phyloP scores from a whole-genome alignment of 2,329 filamentous ascomycete species.

The Eurotiales sp. region DNA sequence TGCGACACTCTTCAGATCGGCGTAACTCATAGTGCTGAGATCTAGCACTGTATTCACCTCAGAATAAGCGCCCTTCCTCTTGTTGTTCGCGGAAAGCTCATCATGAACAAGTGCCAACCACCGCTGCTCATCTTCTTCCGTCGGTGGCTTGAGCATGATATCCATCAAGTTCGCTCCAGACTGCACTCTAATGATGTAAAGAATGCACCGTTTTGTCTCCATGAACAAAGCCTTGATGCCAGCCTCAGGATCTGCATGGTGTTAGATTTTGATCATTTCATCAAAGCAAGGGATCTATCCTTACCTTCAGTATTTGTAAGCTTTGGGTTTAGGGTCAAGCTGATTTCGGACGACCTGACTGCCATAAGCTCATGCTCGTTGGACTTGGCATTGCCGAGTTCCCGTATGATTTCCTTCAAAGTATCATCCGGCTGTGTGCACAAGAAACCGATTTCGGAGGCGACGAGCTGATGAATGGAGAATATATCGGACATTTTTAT shows the following conservation, averaged over 20 bases:
- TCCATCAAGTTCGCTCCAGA: conserved; percentile 89
- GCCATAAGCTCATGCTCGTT: conserved; percentile 92
- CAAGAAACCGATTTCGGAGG: conserved; percentile 71
- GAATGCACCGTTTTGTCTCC: conserved; percentile 93
- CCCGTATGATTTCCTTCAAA: conserved; percentile 84
- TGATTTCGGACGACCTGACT: conserved; percentile 82
- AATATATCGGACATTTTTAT: conserved; percentile 99
- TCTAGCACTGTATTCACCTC: conserved; percentile 79
- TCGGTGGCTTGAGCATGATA: conserved; percentile 87
- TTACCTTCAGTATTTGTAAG: conserved; percentile 75
- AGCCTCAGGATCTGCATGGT: conserved; percentile 71
- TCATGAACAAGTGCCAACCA: conserved; percentile 80
- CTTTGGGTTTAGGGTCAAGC: conserved; percentile 84
- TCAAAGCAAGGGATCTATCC: conserved; percentile 15
- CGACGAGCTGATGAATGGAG: conserved; percentile 85
- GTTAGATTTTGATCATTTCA: conserved; percentile 12
- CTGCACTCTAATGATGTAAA: conserved; percentile 97
- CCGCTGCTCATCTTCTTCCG: conserved; percentile 79
- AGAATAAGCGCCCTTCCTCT: conserved; percentile 82
- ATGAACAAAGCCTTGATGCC: conserved; percentile 91
- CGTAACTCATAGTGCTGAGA: conserved; percentile 83
- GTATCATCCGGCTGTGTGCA: conserved; percentile 81
- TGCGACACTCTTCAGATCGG: conserved; percentile 86
- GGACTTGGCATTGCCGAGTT: conserved; percentile 91
- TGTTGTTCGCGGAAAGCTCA: conserved; percentile 67